A percentile compares a stretch with the other conserved stretches of the same genome.
These are phyloP conservation scores for Phytopythium vexans DNA, from an alignment of 352 stramenopile genomes.

Conservation along the genomic window DNA sequence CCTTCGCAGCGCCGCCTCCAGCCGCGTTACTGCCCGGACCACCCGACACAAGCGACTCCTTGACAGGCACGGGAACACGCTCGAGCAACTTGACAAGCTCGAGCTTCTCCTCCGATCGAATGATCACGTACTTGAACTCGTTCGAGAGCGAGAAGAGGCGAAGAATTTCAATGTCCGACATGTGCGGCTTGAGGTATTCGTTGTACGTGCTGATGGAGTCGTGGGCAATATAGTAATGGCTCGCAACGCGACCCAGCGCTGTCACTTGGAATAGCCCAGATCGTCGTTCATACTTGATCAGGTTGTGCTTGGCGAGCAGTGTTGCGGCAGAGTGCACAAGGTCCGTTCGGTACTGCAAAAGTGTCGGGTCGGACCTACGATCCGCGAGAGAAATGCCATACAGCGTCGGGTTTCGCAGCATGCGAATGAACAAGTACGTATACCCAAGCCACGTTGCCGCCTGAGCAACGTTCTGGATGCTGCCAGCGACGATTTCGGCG, in stretches of 20 bases:
- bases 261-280: constrained; percentile 96
- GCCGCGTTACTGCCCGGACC: constrained; percentile 28
- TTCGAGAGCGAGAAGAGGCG: constrained; percentile 98
- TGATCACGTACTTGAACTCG: constrained; percentile 99
- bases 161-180: constrained; percentile 99
- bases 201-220: constrained; percentile 98
- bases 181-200: constrained; percentile 97
- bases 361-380: constrained; percentile 88
- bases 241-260: constrained; percentile 96
- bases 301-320: constrained; percentile 95
- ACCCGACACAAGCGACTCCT: constrained; percentile 86
- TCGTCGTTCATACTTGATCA: constrained; percentile 98
- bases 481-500: constrained; percentile 98
- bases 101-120: constrained; percentile 98
- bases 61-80: constrained; percentile 98
- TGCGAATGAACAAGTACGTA: constrained; percentile 99
- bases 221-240: constrained; percentile 99
- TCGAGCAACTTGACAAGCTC: constrained; percentile 97
- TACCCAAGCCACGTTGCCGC: constrained; percentile 99
- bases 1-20: constrained; percentile 90
- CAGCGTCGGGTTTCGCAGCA: constrained; percentile 96
- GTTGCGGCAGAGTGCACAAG: constrained; percentile 96
- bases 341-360: constrained; percentile 95
- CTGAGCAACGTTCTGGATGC: constrained; percentile 93
- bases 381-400: constrained; percentile 94